phyloP scores from a whole-genome alignment of 768 basidiomycete species.

The Mycena galericulata region DNA sequence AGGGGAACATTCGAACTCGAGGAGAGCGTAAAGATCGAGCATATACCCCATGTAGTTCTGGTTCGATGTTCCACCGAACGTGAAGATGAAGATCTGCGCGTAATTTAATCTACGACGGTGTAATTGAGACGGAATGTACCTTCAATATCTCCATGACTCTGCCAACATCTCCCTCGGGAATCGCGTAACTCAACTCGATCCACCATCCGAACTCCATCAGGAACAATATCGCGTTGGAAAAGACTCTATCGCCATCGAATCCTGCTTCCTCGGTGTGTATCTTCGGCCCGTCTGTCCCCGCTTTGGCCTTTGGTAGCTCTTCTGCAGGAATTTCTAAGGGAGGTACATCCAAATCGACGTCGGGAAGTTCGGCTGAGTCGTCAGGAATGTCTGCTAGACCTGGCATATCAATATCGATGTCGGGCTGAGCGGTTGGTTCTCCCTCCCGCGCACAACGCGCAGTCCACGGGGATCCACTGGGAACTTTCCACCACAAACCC shows the following conservation, averaged over 20 bases:
- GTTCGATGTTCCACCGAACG: no score
- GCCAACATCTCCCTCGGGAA: constrained; percentile 46
- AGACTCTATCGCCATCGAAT: constrained; percentile 38
- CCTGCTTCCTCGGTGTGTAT: no score
- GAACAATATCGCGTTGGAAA: constrained; percentile 39
- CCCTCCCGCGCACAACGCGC: no score
- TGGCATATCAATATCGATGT: background rate
- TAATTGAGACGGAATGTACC: no score
- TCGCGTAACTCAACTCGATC: constrained; percentile 39
- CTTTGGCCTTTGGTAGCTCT: background rate
- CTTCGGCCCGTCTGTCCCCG: constrained; percentile 7
- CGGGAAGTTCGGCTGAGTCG: no score
- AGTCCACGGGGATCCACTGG: background rate
- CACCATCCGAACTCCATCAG: constrained; percentile 38
- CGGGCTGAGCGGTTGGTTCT: background rate
- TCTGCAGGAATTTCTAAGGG: background rate
- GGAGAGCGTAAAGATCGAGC: no score
- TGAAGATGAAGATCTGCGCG: no score
- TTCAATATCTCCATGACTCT: no score
- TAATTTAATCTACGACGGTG: no score
- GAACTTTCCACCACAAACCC: background rate
- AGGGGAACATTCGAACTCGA: no score
- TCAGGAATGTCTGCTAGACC: background rate
- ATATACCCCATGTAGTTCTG: no score
- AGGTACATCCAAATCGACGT: no score